Evolutionary conservation across 2,329 filamentous ascomycete genomes (phyloP).

Genomic region (Botrytis pseudocinerea): DNA sequence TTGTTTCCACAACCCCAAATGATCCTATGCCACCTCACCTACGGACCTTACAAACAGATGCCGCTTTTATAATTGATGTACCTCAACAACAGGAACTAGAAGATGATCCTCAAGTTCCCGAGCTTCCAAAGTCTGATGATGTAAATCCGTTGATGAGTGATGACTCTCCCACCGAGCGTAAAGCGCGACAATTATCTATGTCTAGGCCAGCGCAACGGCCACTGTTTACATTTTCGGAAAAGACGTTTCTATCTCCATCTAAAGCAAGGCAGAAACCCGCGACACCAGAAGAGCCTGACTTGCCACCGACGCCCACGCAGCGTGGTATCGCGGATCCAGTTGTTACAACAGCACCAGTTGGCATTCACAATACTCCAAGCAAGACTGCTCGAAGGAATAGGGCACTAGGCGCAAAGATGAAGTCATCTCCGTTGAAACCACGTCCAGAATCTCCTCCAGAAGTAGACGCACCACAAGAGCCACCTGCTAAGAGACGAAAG

Average conservation of each 20-base stretch:
- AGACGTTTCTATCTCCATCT: not conserved
- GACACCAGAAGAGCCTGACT: slow-evolving; percentile 57
- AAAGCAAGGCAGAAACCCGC: not conserved
- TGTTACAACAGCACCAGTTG: slow-evolving; percentile 55
- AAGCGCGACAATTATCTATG: slow-evolving; percentile 19
- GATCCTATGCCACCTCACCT: slow-evolving; percentile 9
- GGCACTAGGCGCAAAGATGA: slow-evolving; percentile 34
- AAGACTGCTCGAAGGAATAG: slow-evolving; percentile 49
- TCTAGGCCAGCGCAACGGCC: slow-evolving; percentile 13
- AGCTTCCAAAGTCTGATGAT: slow-evolving; percentile 7
- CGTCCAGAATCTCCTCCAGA: slow-evolving; percentile 25
- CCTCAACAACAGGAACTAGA: not conserved
- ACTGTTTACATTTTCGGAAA: not conserved
- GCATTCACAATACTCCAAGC: slow-evolving; percentile 61
- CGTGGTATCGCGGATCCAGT: slow-evolving; percentile 52
- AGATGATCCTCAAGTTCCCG: not conserved
- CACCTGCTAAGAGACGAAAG: slow-evolving; percentile 31
- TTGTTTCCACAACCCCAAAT: slow-evolving; percentile 5
- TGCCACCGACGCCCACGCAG: slow-evolving; percentile 59
- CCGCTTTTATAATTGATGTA: not conserved
- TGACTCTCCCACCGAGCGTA: slow-evolving; percentile 19
- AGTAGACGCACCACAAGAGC: slow-evolving; percentile 1
- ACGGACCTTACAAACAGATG: not conserved
- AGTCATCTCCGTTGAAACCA: slow-evolving; percentile 41
- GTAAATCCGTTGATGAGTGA: slow-evolving; percentile 16